These are phyloP conservation scores for Rhinocladiella mackenziei DNA, from an alignment of 2,329 filamentous ascomycete species.

Conservation along the genomic window DNA sequence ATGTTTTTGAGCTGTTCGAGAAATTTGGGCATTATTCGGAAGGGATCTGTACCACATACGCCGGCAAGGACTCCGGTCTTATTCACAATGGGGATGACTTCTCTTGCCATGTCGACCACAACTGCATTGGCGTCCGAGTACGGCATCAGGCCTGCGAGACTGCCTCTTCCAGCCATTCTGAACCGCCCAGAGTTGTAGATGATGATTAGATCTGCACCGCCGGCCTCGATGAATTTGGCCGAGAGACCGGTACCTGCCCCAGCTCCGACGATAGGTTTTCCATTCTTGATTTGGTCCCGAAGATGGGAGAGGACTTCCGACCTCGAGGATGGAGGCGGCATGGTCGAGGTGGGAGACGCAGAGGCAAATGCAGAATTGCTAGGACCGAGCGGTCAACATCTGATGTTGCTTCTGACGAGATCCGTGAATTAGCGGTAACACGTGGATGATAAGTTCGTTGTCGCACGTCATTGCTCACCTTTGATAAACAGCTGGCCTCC, in stretches of 20 bases:
- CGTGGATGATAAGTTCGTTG: no score
- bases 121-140: constrained; percentile 68
- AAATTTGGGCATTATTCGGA: constrained; percentile 59
- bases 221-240: constrained; percentile 66
- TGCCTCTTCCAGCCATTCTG: constrained; percentile 68
- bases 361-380: not conserved
- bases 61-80: constrained; percentile 62
- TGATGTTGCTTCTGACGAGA: no score
- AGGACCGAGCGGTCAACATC: no score
- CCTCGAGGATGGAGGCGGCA: constrained; percentile 57
- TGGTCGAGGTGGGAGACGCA: constrained; percentile 29
- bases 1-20: constrained; percentile 57
- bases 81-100: constrained; percentile 61
- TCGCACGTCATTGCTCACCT: no score
- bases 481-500: no score
- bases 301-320: constrained; percentile 55
- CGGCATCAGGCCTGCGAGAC: constrained; percentile 65
- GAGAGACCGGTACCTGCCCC: constrained; percentile 63
- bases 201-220: constrained; percentile 65
- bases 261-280: constrained; percentile 62
- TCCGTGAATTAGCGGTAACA: no score
- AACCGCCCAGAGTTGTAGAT: constrained; percentile 70
- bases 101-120: constrained; percentile 65
- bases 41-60: constrained; percentile 67
- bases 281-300: constrained; percentile 51